These are phyloP conservation scores for Suillus plorans DNA, from an alignment of 768 basidiomycete species.

Conservation along the genomic window DNA sequence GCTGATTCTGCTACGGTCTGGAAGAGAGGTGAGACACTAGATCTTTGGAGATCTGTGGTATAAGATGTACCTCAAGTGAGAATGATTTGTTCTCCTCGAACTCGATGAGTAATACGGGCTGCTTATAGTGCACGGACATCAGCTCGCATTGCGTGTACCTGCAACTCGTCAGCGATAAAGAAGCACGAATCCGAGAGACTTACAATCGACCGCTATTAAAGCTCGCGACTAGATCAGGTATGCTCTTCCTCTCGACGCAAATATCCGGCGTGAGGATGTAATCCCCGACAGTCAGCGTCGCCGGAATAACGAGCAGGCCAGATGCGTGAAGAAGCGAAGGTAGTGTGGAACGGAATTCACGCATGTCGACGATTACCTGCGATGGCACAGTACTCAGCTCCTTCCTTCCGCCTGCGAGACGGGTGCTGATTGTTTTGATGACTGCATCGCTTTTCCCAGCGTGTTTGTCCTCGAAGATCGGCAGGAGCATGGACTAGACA, in stretches of 20 bases:
- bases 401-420: conserved; percentile 84
- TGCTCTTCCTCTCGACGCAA: conserved; percentile 93
- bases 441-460: conserved; percentile 51
- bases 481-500: conserved; percentile 82
- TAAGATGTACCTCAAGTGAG: conserved; percentile 68
- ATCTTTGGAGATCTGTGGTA: neutral
- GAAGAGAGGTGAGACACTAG: neutral
- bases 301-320: conserved; percentile 77
- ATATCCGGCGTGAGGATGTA: conserved; percentile 95
- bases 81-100: conserved; percentile 98
- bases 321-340: conserved; percentile 89
- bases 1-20: conserved; percentile 61
- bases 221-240: conserved; percentile 89
- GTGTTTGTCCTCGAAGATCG: conserved; percentile 65
- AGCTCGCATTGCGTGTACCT: conserved; percentile 97
- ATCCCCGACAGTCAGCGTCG: conserved; percentile 92
- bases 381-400: conserved; percentile 65
- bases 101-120: conserved; percentile 90
- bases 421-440: conserved; percentile 79
- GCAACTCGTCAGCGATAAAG: conserved; percentile 1
- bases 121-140: conserved; percentile 96
- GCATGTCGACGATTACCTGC: conserved; percentile 94
- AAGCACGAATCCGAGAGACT: conserved; percentile 34
- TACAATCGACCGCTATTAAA: conserved; percentile 93
- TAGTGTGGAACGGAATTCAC: conserved; percentile 92